Evolutionary conservation across 768 basidiomycete genomes (phyloP), one percentile per base, ranked within the genome.

Genomic region (Tephrocybe sp.): DNA sequence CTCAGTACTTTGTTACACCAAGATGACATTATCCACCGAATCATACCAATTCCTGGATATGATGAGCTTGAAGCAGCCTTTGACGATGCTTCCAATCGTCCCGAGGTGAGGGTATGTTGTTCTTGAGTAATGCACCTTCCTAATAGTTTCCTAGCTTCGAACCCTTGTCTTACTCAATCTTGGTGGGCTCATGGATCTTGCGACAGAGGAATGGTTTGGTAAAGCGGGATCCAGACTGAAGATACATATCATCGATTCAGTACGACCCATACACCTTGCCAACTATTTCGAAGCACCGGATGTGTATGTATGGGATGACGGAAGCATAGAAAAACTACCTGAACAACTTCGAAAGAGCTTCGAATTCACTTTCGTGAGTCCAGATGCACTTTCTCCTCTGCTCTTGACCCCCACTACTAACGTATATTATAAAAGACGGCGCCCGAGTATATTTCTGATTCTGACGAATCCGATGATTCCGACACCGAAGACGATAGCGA

Each of bases 191-290:
- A 78, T 91, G 27, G 93, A 97, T 53, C 77, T 99, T 4, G 79
- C 90, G 8, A 78, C 84, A 4, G 61, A 74, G 2, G 76, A 78
- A 37, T 87, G 87, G 86, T 88, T 93, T 61, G 91, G 90, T 42
- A 81, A 82, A 31, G 87, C 90, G 59, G 65, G 72, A 41, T 57
- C 72, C 3, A 71, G 74, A 19, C 73, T 91, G 46, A 83, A 77
- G 2, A 78, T 97, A 34, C 97, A 99, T 71, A 84, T 98, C 59
- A 90, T 99, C 69, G 97, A 99, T 68, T 92, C 95, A 3, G 82
- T 85, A 16, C 80, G 97, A 44, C 97, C 97, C 15, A 83, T 89
- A 61, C 93, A 94, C 67, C 73, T 98, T 60, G 76, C 83, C 36
- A 97, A 86, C 70, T 70, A 97, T 18, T 98, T 95, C 65, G 82